These are phyloP conservation scores for Globisporangium ultimum DNA, from an alignment of 352 stramenopile genomes.

Conservation along the genomic window DNA sequence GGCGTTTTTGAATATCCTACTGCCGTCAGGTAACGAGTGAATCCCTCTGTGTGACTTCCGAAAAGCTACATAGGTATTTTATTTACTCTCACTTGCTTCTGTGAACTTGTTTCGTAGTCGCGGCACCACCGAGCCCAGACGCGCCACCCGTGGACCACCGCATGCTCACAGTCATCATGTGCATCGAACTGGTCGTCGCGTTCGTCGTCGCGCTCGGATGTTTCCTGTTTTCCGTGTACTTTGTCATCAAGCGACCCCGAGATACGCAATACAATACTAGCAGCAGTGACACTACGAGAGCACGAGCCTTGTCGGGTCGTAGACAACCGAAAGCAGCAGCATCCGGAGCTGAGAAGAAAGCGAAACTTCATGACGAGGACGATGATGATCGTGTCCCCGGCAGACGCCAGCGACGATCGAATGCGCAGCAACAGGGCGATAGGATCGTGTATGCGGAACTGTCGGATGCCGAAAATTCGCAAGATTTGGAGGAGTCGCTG, in stretches of 20 bases:
- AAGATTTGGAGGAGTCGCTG: slow-evolving; percentile 72
- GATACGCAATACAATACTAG: slow-evolving; percentile 14
- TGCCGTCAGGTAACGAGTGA: slow-evolving; percentile 47
- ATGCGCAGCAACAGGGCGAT: slow-evolving; percentile 2
- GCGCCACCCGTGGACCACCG: slow-evolving; percentile 75
- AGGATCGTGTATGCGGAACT: slow-evolving; percentile 11
- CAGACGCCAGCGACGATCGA: slow-evolving; percentile 6
- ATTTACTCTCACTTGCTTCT: neutral
- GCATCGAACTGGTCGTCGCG: slow-evolving; percentile 77
- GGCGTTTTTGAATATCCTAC: slow-evolving; percentile 66
- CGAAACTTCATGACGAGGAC: neutral
- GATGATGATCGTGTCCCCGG: neutral
- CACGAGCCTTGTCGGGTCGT: slow-evolving; percentile 8
- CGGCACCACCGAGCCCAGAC: slow-evolving; percentile 62
- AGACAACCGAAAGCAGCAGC: slow-evolving; percentile 6
- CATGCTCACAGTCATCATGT: slow-evolving; percentile 86
- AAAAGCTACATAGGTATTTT: neutral
- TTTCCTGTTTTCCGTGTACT: slow-evolving; percentile 86
- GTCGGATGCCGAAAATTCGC: slow-evolving; percentile 12
- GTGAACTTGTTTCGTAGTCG: slow-evolving; percentile 26
- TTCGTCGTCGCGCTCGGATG: slow-evolving; percentile 79
- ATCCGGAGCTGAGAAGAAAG: neutral
- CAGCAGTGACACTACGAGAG: neutral
- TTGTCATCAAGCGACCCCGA: slow-evolving; percentile 78
- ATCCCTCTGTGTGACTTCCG: too few species aligned